Conservation (phyloP, 2,329 filamentous ascomycete genomes). For the Venturia carpophila region DNA sequence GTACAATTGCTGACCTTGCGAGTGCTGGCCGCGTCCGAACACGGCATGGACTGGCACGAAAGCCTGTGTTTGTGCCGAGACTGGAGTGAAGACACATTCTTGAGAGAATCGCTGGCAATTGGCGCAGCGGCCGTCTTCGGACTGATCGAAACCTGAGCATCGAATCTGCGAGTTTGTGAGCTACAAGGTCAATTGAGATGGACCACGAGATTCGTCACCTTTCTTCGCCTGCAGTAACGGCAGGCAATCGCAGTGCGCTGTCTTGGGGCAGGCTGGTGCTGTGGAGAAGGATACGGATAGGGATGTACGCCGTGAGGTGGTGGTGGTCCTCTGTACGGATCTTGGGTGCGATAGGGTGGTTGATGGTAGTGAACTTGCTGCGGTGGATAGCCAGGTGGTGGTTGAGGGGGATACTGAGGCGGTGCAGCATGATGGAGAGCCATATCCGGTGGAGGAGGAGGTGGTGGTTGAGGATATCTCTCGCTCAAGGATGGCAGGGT, state of each 20-base stretch:
- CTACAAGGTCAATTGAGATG: neutral
- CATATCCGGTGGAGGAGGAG: constrained; percentile 11
- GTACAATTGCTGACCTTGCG: constrained; percentile 39
- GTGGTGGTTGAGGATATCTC: constrained; percentile 11
- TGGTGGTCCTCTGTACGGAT: constrained; percentile 38
- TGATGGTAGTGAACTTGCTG: constrained; percentile 19
- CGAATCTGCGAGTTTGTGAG: constrained; percentile 50
- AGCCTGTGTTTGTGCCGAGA: constrained; percentile 65
- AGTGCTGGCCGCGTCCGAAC: constrained; percentile 40
- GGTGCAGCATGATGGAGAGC: constrained; percentile 13
- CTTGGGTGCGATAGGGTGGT: constrained; percentile 37
- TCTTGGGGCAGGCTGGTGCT: constrained; percentile 42
- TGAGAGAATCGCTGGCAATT: constrained; percentile 69
- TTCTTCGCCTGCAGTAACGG: constrained; percentile 52
- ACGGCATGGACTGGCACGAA: constrained; percentile 66
- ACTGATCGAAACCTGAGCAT: constrained; percentile 66
- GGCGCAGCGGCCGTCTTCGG: constrained; percentile 62
- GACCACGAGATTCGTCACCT: constrained; percentile 35
- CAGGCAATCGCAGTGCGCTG: constrained; percentile 55
- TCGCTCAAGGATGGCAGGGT: constrained; percentile 13
- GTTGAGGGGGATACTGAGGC: constrained; percentile 31
- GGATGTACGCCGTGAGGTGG: constrained; percentile 39
- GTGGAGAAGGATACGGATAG: constrained; percentile 35
- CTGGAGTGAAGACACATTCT: constrained; percentile 69
- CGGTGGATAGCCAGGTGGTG: constrained; percentile 23